Evolutionary conservation across 2,329 filamentous ascomycete species (phyloP), one percentile per base, ranked within the genome.

Genomic region (Sporothrix pseudoabietina): DNA sequence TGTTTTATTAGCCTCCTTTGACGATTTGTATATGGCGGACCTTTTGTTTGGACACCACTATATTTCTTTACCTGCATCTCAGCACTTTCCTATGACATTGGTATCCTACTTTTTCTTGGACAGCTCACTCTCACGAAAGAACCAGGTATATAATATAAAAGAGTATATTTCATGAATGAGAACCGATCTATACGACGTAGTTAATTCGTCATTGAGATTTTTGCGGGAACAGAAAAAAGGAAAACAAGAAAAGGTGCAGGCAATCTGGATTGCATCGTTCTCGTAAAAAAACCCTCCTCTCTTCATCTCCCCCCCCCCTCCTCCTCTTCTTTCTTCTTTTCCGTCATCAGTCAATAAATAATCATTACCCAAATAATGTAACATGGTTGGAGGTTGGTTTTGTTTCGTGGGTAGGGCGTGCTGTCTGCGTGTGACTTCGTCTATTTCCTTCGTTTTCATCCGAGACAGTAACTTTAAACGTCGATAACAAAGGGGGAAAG

Each of bases 291-390:
- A 54, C 19, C 5, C 35, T 19, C 22, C 26, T 41, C 39, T 65
- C 35, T 19, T 44, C 39, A 5, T 12, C 26, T 59, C 30, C 14
- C 19, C 14, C 30, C 14, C 44, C n/a, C 65, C n/a, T 30, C 30
- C 32, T 35, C 57, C 30, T 39, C 12, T 39, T 63, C n/a, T n/a
- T 39, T 39, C 35, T 65, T 39, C 59, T 22, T 26, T 44, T 52
- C 63, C 44, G 44, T 52, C 65, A 52, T 69, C 47, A 69, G 30
- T 69, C 65, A 69, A 69, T 69, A 69, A 69, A 54, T 68, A 69
- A 54, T 69, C 65, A 69, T 69, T 69, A 69, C 65, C 65, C 65
- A 52, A 69, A 35, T 35, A 19, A 66, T 26, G 47, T 30, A 66
- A 47, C 47, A 66, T 47, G 19, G 22, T 30, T 47, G 19, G 22